Evolutionary conservation across 2,329 filamentous ascomycete species (phyloP), one percentile per base, ranked within the genome.

Genomic region (Hawksworthiomyces lignivorus): DNA sequence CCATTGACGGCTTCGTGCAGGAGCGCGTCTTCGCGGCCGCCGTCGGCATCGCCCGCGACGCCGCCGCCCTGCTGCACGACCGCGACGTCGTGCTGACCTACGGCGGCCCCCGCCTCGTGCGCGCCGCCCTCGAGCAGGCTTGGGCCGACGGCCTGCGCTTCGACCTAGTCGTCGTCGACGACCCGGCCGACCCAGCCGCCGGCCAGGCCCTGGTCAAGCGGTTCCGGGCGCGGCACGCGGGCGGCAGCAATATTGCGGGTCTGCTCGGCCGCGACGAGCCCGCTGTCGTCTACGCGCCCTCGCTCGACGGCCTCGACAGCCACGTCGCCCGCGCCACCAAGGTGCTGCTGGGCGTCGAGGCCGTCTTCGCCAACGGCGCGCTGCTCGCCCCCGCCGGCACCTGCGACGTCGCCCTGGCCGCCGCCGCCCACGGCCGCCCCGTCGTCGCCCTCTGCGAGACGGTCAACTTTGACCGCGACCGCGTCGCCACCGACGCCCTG

Each of bases 291-390:
- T 98, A 97, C 66, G 79, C 80, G 24, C 78, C 90, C 7, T 80
- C 76, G 52, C 62, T 94, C 29, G 83, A 86, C 46, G 87, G 82
- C 12, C 70, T 94, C 43, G 79, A 80, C 38, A 80, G 85, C 51
- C 81, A 84, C 33, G 75, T 95, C 39, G 77, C 80, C 48, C 58
- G 62, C 32, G 64, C 71, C 3, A 84, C 81, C 7, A 80, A 82
- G 53, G 80, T 92, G 9, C 76, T 97, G 39, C 70, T 98, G 2
- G 89, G 88, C 11, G 88, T 89, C 5, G 89, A 96, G 59, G 86
- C 87, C 29, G 92, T 98, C 80, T 92, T 95, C 66, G 89, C 86
- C 52, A 97, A 97, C 62, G 92, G 92, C 7, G 77, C 86, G 26
- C 74, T 98, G 53, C 94, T 94, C 62, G 90, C 85, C 5, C 80